Conservation (phyloP, 371 early-diverging fungal genomes). For the Rhizopus delemar region DNA sequence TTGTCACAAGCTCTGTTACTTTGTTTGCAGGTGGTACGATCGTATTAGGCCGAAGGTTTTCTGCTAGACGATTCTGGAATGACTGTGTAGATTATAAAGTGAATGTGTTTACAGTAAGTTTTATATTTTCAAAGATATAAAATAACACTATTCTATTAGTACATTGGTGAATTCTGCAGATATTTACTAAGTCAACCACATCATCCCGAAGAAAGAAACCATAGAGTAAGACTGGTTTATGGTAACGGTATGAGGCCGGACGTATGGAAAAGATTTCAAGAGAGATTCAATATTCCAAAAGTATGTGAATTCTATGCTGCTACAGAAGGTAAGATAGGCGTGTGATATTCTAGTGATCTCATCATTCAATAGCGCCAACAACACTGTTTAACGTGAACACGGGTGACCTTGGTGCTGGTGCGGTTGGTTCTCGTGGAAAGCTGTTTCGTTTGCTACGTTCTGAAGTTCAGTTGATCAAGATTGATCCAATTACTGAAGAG, state of each 20-base stretch:
- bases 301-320: constrained; percentile 65
- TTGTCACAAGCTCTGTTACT: constrained; percentile 34
- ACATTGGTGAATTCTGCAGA: constrained; percentile 74
- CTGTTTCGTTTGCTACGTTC: constrained; percentile 22
- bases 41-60: constrained; percentile 51
- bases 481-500: constrained; percentile 46
- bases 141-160: constrained; percentile 20
- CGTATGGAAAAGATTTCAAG: constrained; percentile 61
- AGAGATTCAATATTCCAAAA: constrained; percentile 49
- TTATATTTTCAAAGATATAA: not conserved
- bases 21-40: constrained; percentile 41
- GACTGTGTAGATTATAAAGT: constrained; percentile 49
- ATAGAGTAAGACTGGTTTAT: constrained; percentile 52
- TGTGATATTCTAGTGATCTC: not conserved
- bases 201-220: constrained; percentile 49
- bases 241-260: constrained; percentile 76
- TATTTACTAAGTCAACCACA: constrained; percentile 59
- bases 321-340: constrained; percentile 45
- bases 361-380: constrained; percentile 20
- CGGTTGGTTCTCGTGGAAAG: constrained; percentile 50
- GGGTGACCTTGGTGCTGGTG: constrained; percentile 50
- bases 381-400: constrained; percentile 51
- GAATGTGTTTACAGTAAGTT: constrained; percentile 37
- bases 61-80: constrained; percentile 53
- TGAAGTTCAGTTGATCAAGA: constrained; percentile 32